These are phyloP conservation scores for Tylopilus rubrobrunneus DNA, from an alignment of 768 basidiomycete species.

Conservation along the genomic window DNA sequence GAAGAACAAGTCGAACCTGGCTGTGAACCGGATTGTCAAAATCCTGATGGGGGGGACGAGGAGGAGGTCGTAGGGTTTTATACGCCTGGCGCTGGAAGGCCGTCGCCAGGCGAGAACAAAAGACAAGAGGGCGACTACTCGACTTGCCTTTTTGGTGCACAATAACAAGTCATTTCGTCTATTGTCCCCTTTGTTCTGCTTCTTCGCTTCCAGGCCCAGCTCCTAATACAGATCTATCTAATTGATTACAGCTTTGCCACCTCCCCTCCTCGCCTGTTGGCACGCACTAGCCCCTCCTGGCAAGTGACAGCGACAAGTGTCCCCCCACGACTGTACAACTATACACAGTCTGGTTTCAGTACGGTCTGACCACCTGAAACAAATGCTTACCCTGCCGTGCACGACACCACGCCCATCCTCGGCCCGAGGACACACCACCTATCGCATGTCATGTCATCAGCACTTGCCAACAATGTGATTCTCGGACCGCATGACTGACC, in stretches of 20 bases:
- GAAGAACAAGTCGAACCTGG: slow-evolving; percentile 21
- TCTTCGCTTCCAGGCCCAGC: slow-evolving; percentile 9
- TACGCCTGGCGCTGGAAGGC: slow-evolving; percentile 13
- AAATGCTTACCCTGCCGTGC: slow-evolving; percentile 60
- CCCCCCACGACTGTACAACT: slow-evolving; percentile 71
- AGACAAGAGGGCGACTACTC: slow-evolving; percentile 8
- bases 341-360: slow-evolving; percentile 7
- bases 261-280: slow-evolving; percentile 45
- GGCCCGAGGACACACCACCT: slow-evolving; percentile 64
- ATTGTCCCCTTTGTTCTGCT: slow-evolving; percentile 23
- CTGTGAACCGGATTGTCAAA: slow-evolving; percentile 36
- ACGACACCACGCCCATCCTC: slow-evolving; percentile 66
- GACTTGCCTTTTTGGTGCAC: slow-evolving; percentile 27
- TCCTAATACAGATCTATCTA: slow-evolving; percentile 10
- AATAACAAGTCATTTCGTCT: slow-evolving; percentile 24
- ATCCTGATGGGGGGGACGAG: slow-evolving; percentile 23
- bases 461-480: not conserved
- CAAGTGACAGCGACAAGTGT: slow-evolving; percentile 69
- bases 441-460: not conserved
- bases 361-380: not conserved
- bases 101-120: slow-evolving; percentile 37
- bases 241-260: slow-evolving; percentile 19
- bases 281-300: slow-evolving; percentile 77
- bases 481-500: slow-evolving; percentile 36
- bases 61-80: slow-evolving; percentile 15